Evolutionary conservation across 2,329 filamentous ascomycete genomes (phyloP), one percentile per base, ranked within the genome.

Genomic region (Colletotrichum tabaci): DNA sequence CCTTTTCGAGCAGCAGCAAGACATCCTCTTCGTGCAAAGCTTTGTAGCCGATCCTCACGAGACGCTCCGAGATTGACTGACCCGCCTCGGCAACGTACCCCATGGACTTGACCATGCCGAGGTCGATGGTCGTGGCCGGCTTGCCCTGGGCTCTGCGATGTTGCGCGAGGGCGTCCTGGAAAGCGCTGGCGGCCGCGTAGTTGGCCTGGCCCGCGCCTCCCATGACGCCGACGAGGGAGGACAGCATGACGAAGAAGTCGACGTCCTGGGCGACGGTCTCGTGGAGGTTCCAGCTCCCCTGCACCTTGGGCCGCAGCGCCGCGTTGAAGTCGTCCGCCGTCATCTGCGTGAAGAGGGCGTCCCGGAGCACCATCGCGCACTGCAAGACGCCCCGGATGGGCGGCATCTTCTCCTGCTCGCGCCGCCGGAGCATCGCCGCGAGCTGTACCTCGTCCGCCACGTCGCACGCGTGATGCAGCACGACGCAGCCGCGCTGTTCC

Each of bases 41-140:
- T 2, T 57, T n/a, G 15, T 21, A 40, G 8, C 53, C 53, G 38
- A 42, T 57, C 5, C 35, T 18, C 23, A 10, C 30, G 18, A 42
- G 53, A 15, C 35, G 53, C 18, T 21, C 53, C 50, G 50, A 4
- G 10, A 30, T 30, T 15, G 7, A 15, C 15, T 38, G 18, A 9
- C 53, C 35, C 1, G 26, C 26, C 53, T 61, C 49, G 26, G 65
- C 57, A 2, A 55, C 49, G n/a, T 52, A 55, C 1, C 86, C 86
- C 0, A 85, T 82, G 70, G 84, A 85, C 0, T 80, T 81, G 12
- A 91, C 83, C 1, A 83, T 83, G 0, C 87, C 88, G 23, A 91
- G 79, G 74, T 90, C 84, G 2, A 91, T 80, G 0, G 84, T 83
- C 0, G 84, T 81, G 30, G 84, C 85, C 2, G 83, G 79, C 2